Evolutionary conservation across 345 rosid species (phyloP).

Genomic region (Eucalyptus camaldulensis): DNA sequence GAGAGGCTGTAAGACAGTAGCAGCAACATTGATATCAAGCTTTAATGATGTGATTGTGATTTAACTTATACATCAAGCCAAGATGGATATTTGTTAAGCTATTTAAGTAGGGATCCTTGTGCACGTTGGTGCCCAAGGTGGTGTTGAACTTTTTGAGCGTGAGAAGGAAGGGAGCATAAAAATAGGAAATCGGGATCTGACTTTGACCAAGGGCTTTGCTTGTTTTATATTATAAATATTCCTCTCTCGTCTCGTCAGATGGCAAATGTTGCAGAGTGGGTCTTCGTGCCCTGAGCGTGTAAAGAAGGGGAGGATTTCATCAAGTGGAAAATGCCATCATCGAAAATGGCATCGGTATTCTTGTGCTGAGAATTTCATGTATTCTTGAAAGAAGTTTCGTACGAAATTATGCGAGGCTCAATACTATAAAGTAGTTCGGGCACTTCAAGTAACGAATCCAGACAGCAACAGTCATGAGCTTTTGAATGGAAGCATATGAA

Average conservation of each 20-base stretch:
- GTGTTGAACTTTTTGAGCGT: not conserved
- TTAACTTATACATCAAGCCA: accelerated
- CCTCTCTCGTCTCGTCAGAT: not conserved
- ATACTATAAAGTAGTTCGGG: no score
- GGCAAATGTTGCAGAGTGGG: not conserved
- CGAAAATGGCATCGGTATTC: not conserved
- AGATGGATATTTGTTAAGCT: not conserved
- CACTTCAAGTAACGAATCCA: not conserved
- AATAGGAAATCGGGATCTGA: not conserved
- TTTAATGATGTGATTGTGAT: not conserved
- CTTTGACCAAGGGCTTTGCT: not conserved
- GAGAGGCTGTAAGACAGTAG: not conserved
- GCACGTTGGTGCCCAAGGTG: not conserved
- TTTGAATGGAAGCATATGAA: not conserved
- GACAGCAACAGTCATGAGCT: not conserved
- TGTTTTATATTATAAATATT: no score
- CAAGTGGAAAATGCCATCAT: not conserved
- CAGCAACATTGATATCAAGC: not conserved
- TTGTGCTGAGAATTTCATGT: not conserved
- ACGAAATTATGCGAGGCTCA: no score
- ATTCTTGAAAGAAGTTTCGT: not conserved
- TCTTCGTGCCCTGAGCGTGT: not conserved
- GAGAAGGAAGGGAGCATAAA: not conserved
- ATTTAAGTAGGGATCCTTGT: not conserved
- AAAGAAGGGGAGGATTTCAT: not conserved